These are phyloP conservation scores for Chrysanthemum seticuspe DNA, from an alignment of 129 eudicot genomes.

Conservation along the genomic window DNA sequence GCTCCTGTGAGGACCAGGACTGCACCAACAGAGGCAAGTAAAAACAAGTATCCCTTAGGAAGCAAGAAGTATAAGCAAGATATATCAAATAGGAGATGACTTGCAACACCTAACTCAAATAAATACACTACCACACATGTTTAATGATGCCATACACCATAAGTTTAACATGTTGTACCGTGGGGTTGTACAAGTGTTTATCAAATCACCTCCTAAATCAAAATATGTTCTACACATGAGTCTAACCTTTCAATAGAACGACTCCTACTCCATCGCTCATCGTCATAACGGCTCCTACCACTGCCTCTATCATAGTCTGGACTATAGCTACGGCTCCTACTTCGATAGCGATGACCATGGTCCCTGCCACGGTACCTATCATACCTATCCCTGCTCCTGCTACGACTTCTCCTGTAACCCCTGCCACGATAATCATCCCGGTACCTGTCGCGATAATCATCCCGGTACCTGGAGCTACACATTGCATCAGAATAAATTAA, in stretches of 20 bases:
- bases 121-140: too few species aligned
- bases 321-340: conserved; percentile 66
- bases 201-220: too few species aligned
- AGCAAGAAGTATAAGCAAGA: not conserved
- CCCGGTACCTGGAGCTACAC: conserved; percentile 41
- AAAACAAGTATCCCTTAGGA: not conserved
- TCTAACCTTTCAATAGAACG: conserved; percentile 50
- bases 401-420: conserved; percentile 54
- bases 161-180: too few species aligned
- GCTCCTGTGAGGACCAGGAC: conserved; percentile 48
- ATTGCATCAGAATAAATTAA: conserved; percentile 12
- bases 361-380: conserved; percentile 51
- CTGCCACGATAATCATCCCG: conserved; percentile 31
- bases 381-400: conserved; percentile 62
- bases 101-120: too few species aligned
- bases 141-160: too few species aligned
- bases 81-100: not conserved
- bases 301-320: conserved; percentile 56
- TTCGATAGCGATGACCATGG: conserved; percentile 40
- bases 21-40: conserved; percentile 23
- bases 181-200: too few species aligned
- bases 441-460: conserved; percentile 21
- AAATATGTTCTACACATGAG: not conserved
- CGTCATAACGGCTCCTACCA: conserved; percentile 41
- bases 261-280: conserved; percentile 56